Evolutionary conservation across 2,329 filamentous ascomycete species (phyloP).

Genomic region (Camillea tinctor): DNA sequence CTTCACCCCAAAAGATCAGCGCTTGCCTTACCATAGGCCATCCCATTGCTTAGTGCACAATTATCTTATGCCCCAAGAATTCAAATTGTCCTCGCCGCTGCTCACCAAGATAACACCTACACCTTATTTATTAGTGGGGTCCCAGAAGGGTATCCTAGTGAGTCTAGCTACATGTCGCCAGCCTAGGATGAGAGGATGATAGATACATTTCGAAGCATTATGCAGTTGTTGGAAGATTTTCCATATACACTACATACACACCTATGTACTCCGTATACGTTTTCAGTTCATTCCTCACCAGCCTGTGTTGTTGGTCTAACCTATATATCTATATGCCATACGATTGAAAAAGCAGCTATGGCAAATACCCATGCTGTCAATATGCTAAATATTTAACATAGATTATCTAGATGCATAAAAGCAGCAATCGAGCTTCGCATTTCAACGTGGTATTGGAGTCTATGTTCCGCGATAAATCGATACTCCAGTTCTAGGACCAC

Average conservation of each 20-base stretch:
- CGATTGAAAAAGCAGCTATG: neutral
- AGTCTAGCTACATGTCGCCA: neutral
- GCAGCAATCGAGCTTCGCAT: neutral
- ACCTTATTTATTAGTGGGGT: neutral
- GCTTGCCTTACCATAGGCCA: neutral
- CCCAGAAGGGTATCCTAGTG: neutral
- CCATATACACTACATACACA: too few relatives aligned
- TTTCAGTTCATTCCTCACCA: neutral
- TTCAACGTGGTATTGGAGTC: neutral
- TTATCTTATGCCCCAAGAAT: neutral
- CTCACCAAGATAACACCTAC: neutral
- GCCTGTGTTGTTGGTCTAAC: neutral
- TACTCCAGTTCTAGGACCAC: neutral
- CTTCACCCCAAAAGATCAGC: slow-evolving; percentile 2
- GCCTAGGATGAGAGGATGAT: neutral
- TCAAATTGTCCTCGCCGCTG: neutral
- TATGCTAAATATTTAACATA: neutral
- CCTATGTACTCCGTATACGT: neutral
- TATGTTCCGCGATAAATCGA: neutral
- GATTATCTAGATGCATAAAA: neutral
- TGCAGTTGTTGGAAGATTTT: neutral
- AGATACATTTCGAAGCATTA: neutral
- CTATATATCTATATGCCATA: neutral
- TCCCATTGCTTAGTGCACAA: neutral
- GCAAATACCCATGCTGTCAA: too few relatives aligned